Evolutionary conservation across 495 filamentous ascomycete species (phyloP), one percentile per base, ranked within the genome.

Genomic region (Usnea hakonensis): DNA sequence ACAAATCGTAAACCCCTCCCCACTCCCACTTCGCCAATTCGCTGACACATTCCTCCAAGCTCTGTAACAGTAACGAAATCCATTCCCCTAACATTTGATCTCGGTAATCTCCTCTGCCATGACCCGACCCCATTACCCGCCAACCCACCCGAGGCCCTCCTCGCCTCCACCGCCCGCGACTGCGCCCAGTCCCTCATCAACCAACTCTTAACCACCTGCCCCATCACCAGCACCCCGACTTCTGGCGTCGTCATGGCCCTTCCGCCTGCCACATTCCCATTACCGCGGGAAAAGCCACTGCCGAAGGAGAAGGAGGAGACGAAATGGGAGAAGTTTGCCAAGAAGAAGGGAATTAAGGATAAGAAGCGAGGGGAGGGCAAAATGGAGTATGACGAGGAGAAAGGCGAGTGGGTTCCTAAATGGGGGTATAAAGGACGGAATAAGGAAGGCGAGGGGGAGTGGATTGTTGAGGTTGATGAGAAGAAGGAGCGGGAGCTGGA

Each of bases 351-450:
- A 35, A 97, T 98, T 72, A 81, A 78, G 68, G 78, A 87, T 76
- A 79, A 86, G 65, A 91, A 90, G 79, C 85, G 84, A 72, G 79
- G 82, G 70, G 75, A 75, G 33, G 79, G 81, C 63, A 91, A 95
- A 72, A 77, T 87, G 67, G 83, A 87, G 46, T 96, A 88, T 73
- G 88, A 97, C 74, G 90, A 96, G 76, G 84, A 75, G 58, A 90
- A 79, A 32, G 88, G 88, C 54, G 89, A 95, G 71, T 97, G 89
- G 87, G 89, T 92, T 61, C 87, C 90, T 52, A 87, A 87, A 74
- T 98, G 91, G 90, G 94, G 94, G 2, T 96, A 95, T 76, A 90
- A 91, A 78, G 95, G 91, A 54, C 88, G 87, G 73, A 94, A 93
- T 73, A 90, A 92, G 81, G 83, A 83, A 17, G 84, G 80, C 0